Conservation (phyloP, 2,329 filamentous ascomycete genomes). For the Colletotrichum aenigma region DNA sequence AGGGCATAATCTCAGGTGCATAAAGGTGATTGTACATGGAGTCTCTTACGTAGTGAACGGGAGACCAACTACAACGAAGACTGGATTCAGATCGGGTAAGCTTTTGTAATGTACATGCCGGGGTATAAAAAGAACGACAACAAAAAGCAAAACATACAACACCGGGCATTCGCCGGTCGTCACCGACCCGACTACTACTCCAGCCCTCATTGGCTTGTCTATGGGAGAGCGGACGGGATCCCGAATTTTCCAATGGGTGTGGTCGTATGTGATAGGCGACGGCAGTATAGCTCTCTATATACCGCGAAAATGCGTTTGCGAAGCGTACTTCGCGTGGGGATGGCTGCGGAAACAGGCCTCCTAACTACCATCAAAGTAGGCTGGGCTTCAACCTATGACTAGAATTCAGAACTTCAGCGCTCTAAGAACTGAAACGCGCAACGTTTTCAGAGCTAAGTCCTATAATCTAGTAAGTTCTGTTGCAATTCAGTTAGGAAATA, state of each 20-base stretch:
- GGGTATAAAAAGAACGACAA: background rate
- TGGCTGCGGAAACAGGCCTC: background rate
- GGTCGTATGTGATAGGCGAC: rapidly evolving
- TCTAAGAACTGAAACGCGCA: no score
- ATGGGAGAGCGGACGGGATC: background rate
- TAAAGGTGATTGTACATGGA: background rate
- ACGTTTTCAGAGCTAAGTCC: no score
- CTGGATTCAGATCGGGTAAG: background rate
- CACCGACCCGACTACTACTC: background rate
- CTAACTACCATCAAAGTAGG: no score
- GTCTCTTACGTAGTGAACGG: background rate
- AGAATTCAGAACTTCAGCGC: no score
- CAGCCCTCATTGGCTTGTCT: background rate
- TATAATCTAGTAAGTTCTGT: no score
- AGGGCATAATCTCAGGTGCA: background rate
- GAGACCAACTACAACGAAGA: background rate
- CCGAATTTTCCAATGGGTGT: background rate
- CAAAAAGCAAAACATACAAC: background rate
- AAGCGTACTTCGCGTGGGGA: background rate
- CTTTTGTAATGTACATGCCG: no score
- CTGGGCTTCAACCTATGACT: no score
- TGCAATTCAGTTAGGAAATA: no score
- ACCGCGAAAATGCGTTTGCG: background rate
- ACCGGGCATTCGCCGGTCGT: background rate
- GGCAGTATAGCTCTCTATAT: background rate